Evolutionary conservation across 768 basidiomycete species (phyloP), one percentile per base, ranked within the genome.

Genomic region (Rhodotorula paludigena): DNA sequence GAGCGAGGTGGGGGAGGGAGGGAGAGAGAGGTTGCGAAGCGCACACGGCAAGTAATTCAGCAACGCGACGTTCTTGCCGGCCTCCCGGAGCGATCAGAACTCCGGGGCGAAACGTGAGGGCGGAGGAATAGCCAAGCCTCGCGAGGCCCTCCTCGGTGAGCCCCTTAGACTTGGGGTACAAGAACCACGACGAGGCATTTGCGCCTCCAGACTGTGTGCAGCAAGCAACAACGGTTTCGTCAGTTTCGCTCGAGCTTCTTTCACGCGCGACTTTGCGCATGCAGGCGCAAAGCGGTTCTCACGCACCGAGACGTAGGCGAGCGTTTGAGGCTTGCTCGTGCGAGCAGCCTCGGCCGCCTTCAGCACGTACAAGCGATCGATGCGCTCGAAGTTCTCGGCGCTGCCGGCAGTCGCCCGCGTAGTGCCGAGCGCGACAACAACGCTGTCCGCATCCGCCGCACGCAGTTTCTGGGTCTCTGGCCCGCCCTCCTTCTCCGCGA

Each of bases 371-470:
- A 88, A 85, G 77, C 86, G 80, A 73, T 90, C 89, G 63, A 90
- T 89, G 80, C 84, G 87, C 75, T 86, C 85, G 69, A 89, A 90
- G 15, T 82, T 82, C 42, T 82, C 84, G 1, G 82, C 83, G 69
- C 86, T 83, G 6, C 88, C 88, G 0, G 88, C 89, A 23, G 39
- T 65, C 23, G 81, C 83, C 33, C 78, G 81, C 20, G 85, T 85
- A 28, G 89, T 90, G 14, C 89, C 89, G 15, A 90, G 77, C 4
- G 87, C 82, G 67, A 91, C 84, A 74, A 85, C 87, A 0, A 91
- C 85, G 30, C 87, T 85, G 77, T 89, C 88, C 85, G 89, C 51
- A 82, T 83, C 15, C 81, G 83, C 1, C 82, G 80, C 51, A 3
- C 32, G 49, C 23, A 81, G 80, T 71, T 88, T 71, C 10, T 81